These are phyloP conservation scores for Tephrocybe sp. DNA, from an alignment of 768 basidiomycete genomes.

Conservation along the genomic window DNA sequence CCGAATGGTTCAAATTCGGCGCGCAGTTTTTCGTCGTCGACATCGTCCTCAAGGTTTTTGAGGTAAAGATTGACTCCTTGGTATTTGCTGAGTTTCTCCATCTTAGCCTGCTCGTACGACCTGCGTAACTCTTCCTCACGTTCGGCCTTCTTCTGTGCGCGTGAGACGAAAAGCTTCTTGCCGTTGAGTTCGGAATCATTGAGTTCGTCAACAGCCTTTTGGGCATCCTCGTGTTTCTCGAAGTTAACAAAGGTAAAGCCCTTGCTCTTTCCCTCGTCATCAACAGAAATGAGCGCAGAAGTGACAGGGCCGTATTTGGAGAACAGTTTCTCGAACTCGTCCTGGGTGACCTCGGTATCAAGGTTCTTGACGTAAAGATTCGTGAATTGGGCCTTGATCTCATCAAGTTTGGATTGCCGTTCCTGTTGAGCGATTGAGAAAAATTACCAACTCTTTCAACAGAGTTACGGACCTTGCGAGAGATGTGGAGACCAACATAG, in stretches of 20 bases:
- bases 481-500: slow-evolving; percentile 96
- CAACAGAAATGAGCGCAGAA: slow-evolving; percentile 81
- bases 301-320: slow-evolving; percentile 77
- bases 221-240: slow-evolving; percentile 90
- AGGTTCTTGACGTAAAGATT: slow-evolving; percentile 99
- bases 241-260: slow-evolving; percentile 99
- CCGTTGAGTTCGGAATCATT: slow-evolving; percentile 85
- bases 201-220: slow-evolving; percentile 83
- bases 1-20: slow-evolving; percentile 97
- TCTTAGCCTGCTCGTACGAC: slow-evolving; percentile 92
- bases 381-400: slow-evolving; percentile 96
- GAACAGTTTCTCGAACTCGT: slow-evolving; percentile 87
- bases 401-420: slow-evolving; percentile 97
- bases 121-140: slow-evolving; percentile 95
- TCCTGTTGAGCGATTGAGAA: slow-evolving; percentile 48
- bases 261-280: slow-evolving; percentile 91
- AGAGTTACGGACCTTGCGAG: slow-evolving; percentile 72
- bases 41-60: slow-evolving; percentile 98
- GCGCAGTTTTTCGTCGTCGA: slow-evolving; percentile 96
- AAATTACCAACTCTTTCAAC: background rate
- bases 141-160: slow-evolving; percentile 98
- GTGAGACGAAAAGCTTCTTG: slow-evolving; percentile 90
- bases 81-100: slow-evolving; percentile 98
- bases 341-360: slow-evolving; percentile 78
- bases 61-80: slow-evolving; percentile 99